phyloP scores from a whole-genome alignment of 2,329 filamentous ascomycete genomes.

The Exserohilum rostratum region DNA sequence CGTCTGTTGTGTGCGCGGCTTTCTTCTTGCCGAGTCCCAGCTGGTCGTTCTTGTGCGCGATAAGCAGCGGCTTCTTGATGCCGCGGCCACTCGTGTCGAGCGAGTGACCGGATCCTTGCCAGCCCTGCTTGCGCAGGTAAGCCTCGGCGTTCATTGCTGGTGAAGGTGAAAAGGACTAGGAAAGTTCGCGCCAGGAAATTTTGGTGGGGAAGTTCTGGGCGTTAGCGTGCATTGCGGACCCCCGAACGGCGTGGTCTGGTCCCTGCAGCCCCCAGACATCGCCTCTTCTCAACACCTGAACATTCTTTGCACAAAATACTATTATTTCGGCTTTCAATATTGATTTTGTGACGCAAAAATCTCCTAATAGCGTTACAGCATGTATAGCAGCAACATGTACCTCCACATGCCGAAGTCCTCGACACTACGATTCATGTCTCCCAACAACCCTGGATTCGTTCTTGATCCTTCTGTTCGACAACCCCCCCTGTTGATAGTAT shows the following conservation, averaged over 20 bases:
- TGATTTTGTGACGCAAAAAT: no score
- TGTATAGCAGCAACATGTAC: no score
- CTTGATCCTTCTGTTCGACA: no score
- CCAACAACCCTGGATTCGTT: no score
- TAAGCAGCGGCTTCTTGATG: slow-evolving; percentile 80
- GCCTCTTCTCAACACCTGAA: no score
- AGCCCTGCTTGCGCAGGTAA: slow-evolving; percentile 84
- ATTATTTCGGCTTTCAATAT: no score
- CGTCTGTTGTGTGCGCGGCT: slow-evolving; percentile 59
- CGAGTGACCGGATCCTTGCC: slow-evolving; percentile 86
- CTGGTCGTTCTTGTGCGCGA: slow-evolving; percentile 81
- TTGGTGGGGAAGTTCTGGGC: slow-evolving; percentile 23
- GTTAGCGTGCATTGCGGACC: slow-evolving; percentile 14
- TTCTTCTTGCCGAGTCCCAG: slow-evolving; percentile 81
- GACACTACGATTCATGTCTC: no score
- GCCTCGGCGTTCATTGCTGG: slow-evolving; percentile 78
- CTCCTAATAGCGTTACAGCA: no score
- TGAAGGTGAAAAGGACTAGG: slow-evolving; percentile 6
- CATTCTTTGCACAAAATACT: no score
- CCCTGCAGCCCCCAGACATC: background rate
- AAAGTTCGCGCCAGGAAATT: slow-evolving; percentile 21
- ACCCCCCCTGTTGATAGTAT: no score
- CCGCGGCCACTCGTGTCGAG: slow-evolving; percentile 79
- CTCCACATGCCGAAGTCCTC: no score
- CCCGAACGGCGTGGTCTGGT: background rate